Conservation (phyloP, 768 basidiomycete genomes). For the Dacryopinax primogenitus region DNA sequence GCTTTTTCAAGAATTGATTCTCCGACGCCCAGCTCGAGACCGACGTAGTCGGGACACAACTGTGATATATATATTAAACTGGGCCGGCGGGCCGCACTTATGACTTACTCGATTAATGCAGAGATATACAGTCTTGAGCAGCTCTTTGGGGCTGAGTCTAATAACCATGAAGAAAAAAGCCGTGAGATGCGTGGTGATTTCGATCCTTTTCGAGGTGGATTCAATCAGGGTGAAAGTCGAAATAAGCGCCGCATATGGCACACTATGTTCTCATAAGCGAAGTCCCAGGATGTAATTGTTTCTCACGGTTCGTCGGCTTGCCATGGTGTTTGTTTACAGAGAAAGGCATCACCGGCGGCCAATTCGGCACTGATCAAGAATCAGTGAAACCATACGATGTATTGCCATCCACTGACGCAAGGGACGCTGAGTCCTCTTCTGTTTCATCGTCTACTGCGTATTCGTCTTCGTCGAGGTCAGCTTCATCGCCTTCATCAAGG, state of each 20-base stretch:
- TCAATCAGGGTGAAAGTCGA: constrained; percentile 83
- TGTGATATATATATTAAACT: constrained; percentile 24
- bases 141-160: constrained; percentile 60
- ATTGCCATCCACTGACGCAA: neutral
- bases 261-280: constrained; percentile 33
- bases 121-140: constrained; percentile 83
- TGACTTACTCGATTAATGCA: constrained; percentile 83
- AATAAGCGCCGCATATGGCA: constrained; percentile 87
- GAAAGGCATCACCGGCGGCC: constrained; percentile 9
- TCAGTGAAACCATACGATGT: neutral
- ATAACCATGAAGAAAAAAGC: constrained; percentile 83
- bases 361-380: constrained; percentile 13
- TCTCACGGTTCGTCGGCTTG: constrained; percentile 71
- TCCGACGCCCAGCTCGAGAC: constrained; percentile 90
- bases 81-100: neutral
- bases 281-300: neutral
- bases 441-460: no score
- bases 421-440: neutral
- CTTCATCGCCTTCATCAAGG: neutral
- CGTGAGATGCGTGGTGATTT: constrained; percentile 81
- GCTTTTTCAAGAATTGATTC: constrained; percentile 91
- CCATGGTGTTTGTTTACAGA: constrained; percentile 31
- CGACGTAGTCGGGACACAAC: constrained; percentile 90
- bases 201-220: constrained; percentile 85
- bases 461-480: no score